These are phyloP conservation scores for Cardiospermum halicacabum DNA, from an alignment of 345 rosid species.

Conservation along the genomic window DNA sequence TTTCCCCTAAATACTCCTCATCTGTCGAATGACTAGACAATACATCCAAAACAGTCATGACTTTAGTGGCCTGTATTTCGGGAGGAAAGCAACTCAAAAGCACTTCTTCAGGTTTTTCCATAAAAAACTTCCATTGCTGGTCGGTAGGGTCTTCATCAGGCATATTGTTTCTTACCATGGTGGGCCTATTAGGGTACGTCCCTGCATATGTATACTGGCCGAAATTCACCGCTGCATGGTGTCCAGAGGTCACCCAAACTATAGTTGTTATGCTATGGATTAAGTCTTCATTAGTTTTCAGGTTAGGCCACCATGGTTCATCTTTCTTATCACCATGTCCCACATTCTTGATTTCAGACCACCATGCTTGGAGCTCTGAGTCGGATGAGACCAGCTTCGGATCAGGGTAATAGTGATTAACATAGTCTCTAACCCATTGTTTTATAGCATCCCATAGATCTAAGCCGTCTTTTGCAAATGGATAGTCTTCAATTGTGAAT, in stretches of 20 bases:
- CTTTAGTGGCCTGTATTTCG: conserved; percentile 39
- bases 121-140: conserved; percentile 29
- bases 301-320: conserved; percentile 21
- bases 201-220: conserved; percentile 35
- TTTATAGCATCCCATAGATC: conserved; percentile 42
- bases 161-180: conserved; percentile 37
- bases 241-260: conserved; percentile 38
- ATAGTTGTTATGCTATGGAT: conserved; percentile 20
- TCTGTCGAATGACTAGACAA: conserved; percentile 43
- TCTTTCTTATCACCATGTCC: conserved; percentile 12
- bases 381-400: conserved; percentile 10
- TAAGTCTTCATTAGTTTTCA: conserved; percentile 13
- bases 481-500: conserved; percentile 52
- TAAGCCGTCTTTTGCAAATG: conserved; percentile 59
- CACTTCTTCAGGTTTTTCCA: conserved; percentile 33
- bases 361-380: conserved; percentile 36
- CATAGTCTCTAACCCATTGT: conserved; percentile 34
- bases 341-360: conserved; percentile 18
- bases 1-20: conserved; percentile 48
- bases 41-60: conserved; percentile 39
- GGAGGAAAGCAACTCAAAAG: conserved; percentile 45
- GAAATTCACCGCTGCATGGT: conserved; percentile 46
- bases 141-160: conserved; percentile 36
- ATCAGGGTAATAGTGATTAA: conserved; percentile 14
- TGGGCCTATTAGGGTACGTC: conserved; percentile 38